Evolutionary conservation across 495 filamentous ascomycete genomes (phyloP), one percentile per base, ranked within the genome.

Genomic region (Hyaloscypha finlandica): DNA sequence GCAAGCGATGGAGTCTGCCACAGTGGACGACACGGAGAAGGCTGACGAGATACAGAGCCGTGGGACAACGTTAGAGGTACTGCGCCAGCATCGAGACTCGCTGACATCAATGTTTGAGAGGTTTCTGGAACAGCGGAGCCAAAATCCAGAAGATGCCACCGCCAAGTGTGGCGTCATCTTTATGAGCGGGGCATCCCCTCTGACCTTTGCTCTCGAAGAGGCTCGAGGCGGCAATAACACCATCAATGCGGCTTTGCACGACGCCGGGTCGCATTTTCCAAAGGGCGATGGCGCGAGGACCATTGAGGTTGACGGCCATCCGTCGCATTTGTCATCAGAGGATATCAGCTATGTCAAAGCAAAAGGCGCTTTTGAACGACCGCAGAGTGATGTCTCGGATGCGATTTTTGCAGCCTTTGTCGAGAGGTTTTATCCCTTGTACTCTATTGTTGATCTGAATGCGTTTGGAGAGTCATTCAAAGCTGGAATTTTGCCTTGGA

Each of bases 41-140:
- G n/a, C 11, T 12, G 1, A 11, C n/a, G 42, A 48, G n/a, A n/a
- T 11, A 11, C 42, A 48, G 42, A 48, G 42, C 42, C 2, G 11
- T n/a, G 42, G n/a, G n/a, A 2, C 11, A n/a, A 48, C 42, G 11
- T 48, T n/a, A 48, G 42, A 12, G 2, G n/a, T 11, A 48, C n/a
- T 48, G n/a, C 42, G 42, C 11, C 42, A 48, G 1, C 42, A 48
- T 48, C 42, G n/a, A 48, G 42, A 48, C n/a, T 48, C 42, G n/a
- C 42, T n/a, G 1, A 48, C 42, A 48, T 48, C 42, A n/a, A 48
- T 48, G 42, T 48, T 48, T 48, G 42, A 48, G n/a, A 48, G 42
- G n/a, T 48, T 48, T 48, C 42, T 48, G 42, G 42, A 48, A 48
- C 42, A 48, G 42, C 42, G n/a, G 42, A 48, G 42, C 42, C 42